Evolutionary conservation across 2,329 filamentous ascomycete genomes (phyloP).

Genomic region (Alternaria burnsii): DNA sequence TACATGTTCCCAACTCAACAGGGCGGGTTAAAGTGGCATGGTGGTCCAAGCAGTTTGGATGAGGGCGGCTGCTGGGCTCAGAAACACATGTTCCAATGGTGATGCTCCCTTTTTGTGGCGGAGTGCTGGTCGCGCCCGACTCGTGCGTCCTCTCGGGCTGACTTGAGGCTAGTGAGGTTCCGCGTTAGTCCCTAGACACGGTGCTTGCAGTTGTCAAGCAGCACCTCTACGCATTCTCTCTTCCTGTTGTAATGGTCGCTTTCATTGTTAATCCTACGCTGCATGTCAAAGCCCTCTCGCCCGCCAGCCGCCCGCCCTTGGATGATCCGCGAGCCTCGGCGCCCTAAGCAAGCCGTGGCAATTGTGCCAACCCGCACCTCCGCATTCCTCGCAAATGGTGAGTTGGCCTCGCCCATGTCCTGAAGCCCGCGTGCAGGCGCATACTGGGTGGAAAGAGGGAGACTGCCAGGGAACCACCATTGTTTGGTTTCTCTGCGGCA

Average conservation of each 20-base stretch:
- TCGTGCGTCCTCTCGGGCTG: constrained; percentile 9
- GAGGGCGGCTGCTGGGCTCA: background rate
- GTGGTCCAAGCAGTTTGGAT: background rate
- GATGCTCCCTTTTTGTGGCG: constrained; percentile 7
- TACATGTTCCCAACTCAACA: background rate
- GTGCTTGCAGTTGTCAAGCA: constrained; percentile 10
- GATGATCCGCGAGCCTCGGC: constrained; percentile 19
- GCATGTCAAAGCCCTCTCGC: constrained; percentile 6
- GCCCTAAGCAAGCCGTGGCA: constrained; percentile 30
- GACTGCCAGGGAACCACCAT: background rate
- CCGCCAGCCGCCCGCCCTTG: constrained; percentile 19
- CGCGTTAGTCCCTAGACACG: constrained; percentile 10
- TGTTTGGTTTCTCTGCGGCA: constrained; percentile 7
- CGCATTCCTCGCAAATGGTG: constrained; percentile 37
- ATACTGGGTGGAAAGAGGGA: background rate
- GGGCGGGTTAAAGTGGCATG: background rate
- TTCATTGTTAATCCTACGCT: constrained; percentile 16
- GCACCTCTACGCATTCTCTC: constrained; percentile 13
- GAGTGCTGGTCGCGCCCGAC: constrained; percentile 8
- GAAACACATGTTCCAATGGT: background rate
- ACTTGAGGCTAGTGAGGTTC: constrained; percentile 5
- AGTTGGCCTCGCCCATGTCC: constrained; percentile 15
- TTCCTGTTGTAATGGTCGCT: constrained; percentile 19
- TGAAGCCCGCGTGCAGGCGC: background rate
- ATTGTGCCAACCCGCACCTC: constrained; percentile 21